Evolutionary conservation across 306 rosid species (phyloP), one percentile per base, ranked within the genome.

Genomic region (Cucurbita moschata): DNA sequence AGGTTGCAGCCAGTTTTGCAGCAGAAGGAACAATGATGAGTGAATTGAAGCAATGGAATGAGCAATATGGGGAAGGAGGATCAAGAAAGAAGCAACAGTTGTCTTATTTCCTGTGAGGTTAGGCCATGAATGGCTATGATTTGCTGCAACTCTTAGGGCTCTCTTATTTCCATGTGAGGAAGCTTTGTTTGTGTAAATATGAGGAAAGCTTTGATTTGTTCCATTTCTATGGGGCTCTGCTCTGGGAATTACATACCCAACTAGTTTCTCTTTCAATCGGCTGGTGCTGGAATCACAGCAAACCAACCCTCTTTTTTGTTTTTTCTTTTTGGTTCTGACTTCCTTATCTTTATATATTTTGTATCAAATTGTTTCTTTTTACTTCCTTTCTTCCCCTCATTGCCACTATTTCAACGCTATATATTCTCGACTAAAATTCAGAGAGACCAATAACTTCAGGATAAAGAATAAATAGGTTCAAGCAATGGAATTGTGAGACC

Each of bases 1-100:
- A 94, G 96, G 96, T 89, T 73, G 95, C 96, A 7, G 92, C 99
- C 35, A 95, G 99, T 84, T 89, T 88, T 81, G 82, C 99, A 26
- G 57, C 90, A 0, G 97, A 95, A 78, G 99, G 97, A 40, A 79
- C 96, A 40, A 87, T 88, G 77, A 95, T 95, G 99, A 46, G 76
- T 23, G 99, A 95, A 80, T 80, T 95, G 87, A 86, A 83, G 82
- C 97, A 89, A 78, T 95, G 99, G 99, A 95, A 89, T 53, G 90
- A 95, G 3, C 71, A 79, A 73, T 95, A 85, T 5, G 97, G 99
- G 21, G 97, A 91, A 85, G 97, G 99, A 4, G 99, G 97, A 35
- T 88, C 96, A 4, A 87, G 97, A 81, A 91, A 94, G 95, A 87
- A 83, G 81, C 80, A 91, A 79, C 96, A 91, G 47, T 76, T 94